A percentile compares a stretch with the other conserved stretches of the same genome.
Evolutionary conservation across 768 basidiomycete genomes (phyloP).

Genomic region (Naematelia aurantialba): DNA sequence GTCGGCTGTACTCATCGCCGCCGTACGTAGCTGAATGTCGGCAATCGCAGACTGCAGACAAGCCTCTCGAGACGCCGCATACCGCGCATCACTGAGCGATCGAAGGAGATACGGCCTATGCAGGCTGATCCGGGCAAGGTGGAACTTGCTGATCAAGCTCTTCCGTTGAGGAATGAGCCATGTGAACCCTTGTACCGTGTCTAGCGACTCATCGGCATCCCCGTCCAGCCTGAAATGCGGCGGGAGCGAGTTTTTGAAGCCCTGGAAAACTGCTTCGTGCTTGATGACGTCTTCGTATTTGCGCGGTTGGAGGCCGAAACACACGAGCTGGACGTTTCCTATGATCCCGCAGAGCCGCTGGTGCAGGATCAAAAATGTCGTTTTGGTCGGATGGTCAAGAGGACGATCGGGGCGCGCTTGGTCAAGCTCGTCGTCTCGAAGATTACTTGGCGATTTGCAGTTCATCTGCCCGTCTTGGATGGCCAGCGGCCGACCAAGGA

Average conservation of each 20-base stretch:
- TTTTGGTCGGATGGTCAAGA: conserved; percentile 17
- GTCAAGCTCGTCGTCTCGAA: conserved; percentile 23
- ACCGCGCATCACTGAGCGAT: conserved; percentile 12
- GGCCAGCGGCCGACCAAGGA: conserved; percentile 30
- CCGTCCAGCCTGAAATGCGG: conserved; percentile 25
- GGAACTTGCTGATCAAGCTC: conserved; percentile 26
- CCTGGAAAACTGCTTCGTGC: conserved; percentile 19
- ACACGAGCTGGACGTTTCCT: conserved; percentile 18
- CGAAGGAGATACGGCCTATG: conserved; percentile 32
- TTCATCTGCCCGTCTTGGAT: conserved; percentile 26
- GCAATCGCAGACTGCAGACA: conserved; percentile 21
- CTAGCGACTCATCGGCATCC: conserved; percentile 16
- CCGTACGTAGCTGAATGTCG: conserved; percentile 23
- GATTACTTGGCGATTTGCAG: conserved; percentile 19
- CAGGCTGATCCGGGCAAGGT: conserved; percentile 29
- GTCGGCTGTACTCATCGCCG: conserved; percentile 12
- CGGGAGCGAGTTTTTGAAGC: conserved; percentile 23
- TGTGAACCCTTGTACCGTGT: conserved; percentile 6
- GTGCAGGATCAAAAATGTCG: conserved; percentile 29
- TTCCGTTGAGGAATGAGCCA: conserved; percentile 26
- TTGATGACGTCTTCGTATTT: conserved; percentile 18
- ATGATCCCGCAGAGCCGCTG: conserved; percentile 23
- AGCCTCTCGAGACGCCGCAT: conserved; percentile 15
- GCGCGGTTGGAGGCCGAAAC: conserved; percentile 22
- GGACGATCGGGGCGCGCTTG: conserved; percentile 5